Evolutionary conservation across 2,329 filamentous ascomycete genomes (phyloP).

Genomic region (Thielaviopsis cerberus): DNA sequence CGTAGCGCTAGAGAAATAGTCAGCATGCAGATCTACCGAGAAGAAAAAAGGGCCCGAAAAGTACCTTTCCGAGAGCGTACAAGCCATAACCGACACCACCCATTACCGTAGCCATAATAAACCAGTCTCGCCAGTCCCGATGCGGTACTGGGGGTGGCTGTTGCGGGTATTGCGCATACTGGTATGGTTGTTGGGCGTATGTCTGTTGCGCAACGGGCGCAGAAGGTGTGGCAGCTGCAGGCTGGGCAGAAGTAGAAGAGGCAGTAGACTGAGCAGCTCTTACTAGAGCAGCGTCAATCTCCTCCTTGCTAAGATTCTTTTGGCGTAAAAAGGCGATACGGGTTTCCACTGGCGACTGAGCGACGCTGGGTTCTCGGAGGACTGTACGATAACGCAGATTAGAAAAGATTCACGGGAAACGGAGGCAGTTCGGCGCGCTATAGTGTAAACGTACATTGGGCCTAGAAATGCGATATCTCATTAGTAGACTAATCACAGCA

Average conservation of each 20-base stretch:
- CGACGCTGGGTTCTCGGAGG: slow-evolving; percentile 83
- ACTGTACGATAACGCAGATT: slow-evolving; percentile 32
- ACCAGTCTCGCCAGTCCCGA: slow-evolving; percentile 95
- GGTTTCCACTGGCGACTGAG: slow-evolving; percentile 78
- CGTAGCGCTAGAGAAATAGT: slow-evolving; percentile 47
- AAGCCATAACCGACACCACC: slow-evolving; percentile 77
- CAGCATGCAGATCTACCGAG: neutral
- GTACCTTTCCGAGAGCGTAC: slow-evolving; percentile 70
- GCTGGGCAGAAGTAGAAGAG: slow-evolving; percentile 48
- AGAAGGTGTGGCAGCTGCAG: slow-evolving; percentile 23
- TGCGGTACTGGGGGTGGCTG: slow-evolving; percentile 44
- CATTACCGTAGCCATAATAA: slow-evolving; percentile 95
- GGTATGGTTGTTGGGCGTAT: slow-evolving; percentile 25
- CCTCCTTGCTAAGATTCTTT: slow-evolving; percentile 92
- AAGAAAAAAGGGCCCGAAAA: slow-evolving; percentile 2
- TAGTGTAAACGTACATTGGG: slow-evolving; percentile 23
- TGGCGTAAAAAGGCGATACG: slow-evolving; percentile 82
- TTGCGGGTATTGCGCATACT: slow-evolving; percentile 27
- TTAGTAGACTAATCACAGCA: slow-evolving; percentile 1
- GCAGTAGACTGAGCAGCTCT: slow-evolving; percentile 58
- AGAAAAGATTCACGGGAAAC: neutral
- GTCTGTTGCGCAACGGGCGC: slow-evolving; percentile 20
- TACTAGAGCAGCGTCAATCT: slow-evolving; percentile 69
- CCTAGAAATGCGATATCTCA: slow-evolving; percentile 15
- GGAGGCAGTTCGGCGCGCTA: no score